Evolutionary conservation across 345 rosid species (phyloP), one percentile per base, ranked within the genome.

Genomic region (Brassica carinata): DNA sequence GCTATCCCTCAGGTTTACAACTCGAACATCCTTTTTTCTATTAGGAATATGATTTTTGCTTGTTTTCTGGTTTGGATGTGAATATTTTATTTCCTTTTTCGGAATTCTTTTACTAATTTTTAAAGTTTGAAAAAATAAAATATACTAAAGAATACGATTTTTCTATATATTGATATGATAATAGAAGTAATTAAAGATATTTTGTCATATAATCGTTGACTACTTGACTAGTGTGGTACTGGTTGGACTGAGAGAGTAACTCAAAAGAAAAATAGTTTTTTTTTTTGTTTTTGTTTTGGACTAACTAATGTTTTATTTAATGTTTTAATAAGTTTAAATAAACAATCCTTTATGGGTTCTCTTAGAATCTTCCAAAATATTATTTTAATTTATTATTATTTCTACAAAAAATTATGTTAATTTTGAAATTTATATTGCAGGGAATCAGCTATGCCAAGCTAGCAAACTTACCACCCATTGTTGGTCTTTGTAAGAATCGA

Each of bases 381-480:
- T 31, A 53, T 3, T 55, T 74, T 13, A 0, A 17, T 1, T 31
- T 8, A 55, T 26, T 8, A 55, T 26, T 55, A 9, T 13, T 14
- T 69, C 8, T 51, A 64, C 4, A 33, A 53, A 26, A 62, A 27
- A 1, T 4, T 26, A 34, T 62, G 27, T 31, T 48, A 61, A 67
- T 23, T 62, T 17, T 69, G 29, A 34, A 69, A 63, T 11, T 23
- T n/a, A 29, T 18, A 29, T 19, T 85, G 82, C 92, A 96, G 99
- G 99, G 99, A 66, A 96, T 96, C 73, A 96, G 99, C 72, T 96
- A 96, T 75, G 99, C 99, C 74, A 94, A 96, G 87, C 98, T 96
- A 70, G 99, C 99, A 72, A 91, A 92, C 81, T 85, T 94, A 83
- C 97, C 98, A 38, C 98, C 99, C 1, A 92, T 94, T 1, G 72